Evolutionary conservation across 768 basidiomycete genomes (phyloP).

Genomic region (Tricholoma sp.): DNA sequence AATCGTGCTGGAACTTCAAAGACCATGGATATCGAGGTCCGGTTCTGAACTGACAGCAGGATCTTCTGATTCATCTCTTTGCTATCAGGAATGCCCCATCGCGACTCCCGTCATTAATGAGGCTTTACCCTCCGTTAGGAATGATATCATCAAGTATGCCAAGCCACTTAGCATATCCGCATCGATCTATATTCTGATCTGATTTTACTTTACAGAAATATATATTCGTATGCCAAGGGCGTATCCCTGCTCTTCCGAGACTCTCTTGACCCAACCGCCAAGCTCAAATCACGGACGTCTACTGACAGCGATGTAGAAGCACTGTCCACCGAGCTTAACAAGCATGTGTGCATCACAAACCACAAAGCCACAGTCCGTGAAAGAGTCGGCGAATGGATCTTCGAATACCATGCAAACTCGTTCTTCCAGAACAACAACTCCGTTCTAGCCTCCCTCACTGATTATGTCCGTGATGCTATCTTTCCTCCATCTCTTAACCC

Average conservation of each 20-base stretch:
- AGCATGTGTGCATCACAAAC: constrained; percentile 79
- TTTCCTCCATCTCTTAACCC: constrained; percentile 29
- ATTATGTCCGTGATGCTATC: constrained; percentile 76
- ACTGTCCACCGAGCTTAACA: constrained; percentile 36
- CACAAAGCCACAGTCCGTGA: constrained; percentile 81
- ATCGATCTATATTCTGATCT: no score
- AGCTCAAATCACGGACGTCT: constrained; percentile 15
- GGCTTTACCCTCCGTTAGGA: constrained; percentile 54
- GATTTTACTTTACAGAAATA: constrained; percentile 47
- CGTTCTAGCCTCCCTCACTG: constrained; percentile 77
- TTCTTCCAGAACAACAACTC: constrained; percentile 99
- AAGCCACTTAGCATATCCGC: neutral
- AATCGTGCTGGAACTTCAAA: constrained; percentile 69
- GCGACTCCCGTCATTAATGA: constrained; percentile 78
- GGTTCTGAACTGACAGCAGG: constrained; percentile 1
- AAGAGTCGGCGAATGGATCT: constrained; percentile 71
- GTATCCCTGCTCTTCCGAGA: constrained; percentile 91
- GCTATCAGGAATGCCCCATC: constrained; percentile 80
- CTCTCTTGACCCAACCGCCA: constrained; percentile 40
- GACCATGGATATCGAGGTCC: constrained; percentile 89
- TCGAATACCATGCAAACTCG: constrained; percentile 81
- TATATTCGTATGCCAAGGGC: constrained; percentile 76
- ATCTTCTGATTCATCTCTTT: neutral
- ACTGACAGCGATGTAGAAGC: constrained; percentile 27
- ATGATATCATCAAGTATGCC: constrained; percentile 62